Conservation (phyloP, 2,329 filamentous ascomycete genomes). For the Pseudogymnoascus sp. region DNA sequence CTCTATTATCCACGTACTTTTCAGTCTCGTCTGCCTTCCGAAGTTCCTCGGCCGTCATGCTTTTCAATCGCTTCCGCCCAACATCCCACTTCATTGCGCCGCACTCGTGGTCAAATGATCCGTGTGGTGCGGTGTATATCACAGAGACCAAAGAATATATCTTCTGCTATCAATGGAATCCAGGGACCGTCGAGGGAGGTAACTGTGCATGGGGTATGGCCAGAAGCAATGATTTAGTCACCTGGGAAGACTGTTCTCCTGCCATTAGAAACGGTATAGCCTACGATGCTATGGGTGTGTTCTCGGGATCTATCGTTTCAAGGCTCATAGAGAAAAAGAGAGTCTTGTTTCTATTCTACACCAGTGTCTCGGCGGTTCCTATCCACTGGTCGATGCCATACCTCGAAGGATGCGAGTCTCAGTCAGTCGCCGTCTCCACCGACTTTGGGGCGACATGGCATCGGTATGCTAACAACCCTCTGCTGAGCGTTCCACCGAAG, state of each 20-base stretch:
- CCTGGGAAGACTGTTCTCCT: not conserved
- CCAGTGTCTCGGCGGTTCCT: conserved; percentile 16
- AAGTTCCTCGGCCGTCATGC: too few species aligned
- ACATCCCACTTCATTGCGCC: not conserved
- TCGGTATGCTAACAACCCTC: conserved; percentile 13
- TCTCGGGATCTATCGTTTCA: conserved; percentile 18
- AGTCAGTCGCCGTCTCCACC: conserved; percentile 17
- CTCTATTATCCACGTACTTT: too few species aligned
- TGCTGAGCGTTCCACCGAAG: conserved; percentile 15
- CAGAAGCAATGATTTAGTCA: not conserved
- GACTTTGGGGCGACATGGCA: conserved; percentile 20
- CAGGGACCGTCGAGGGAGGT: not conserved
- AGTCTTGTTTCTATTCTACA: conserved; percentile 19
- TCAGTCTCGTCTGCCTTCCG: too few species aligned
- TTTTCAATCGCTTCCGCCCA: not conserved
- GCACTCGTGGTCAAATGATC: not conserved
- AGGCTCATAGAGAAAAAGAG: conserved; percentile 13
- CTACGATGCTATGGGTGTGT: conserved; percentile 18
- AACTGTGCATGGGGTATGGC: not conserved
- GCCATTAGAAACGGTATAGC: conserved; percentile 8
- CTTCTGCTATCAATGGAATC: not conserved
- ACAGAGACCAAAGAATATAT: not conserved
- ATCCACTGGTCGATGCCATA: conserved; percentile 20
- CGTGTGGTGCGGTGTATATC: not conserved
- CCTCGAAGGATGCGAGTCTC: conserved; percentile 18